Percentiles rank a stretch among this genome's conserved stretches.
Evolutionary conservation across 2,329 filamentous ascomycete genomes (phyloP).

Genomic region (Stagonosporopsis chrysanthemi): DNA sequence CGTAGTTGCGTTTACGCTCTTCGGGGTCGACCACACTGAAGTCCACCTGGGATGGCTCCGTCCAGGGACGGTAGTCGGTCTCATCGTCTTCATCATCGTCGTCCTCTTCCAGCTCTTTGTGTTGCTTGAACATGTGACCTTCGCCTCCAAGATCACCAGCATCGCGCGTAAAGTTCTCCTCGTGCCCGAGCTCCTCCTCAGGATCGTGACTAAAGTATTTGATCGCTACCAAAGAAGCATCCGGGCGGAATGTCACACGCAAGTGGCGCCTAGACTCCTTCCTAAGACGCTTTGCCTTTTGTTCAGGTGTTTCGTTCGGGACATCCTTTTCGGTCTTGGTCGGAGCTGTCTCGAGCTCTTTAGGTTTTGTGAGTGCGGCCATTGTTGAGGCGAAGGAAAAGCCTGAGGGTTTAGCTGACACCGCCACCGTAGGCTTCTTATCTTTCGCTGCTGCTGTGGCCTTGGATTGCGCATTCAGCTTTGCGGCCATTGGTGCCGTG

Average conservation of each 20-base stretch:
- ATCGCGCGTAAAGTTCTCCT: conserved; percentile 73
- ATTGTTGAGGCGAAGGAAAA: conserved; percentile 53
- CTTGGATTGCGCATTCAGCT: conserved; percentile 37
- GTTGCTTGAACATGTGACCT: conserved; percentile 61
- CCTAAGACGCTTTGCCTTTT: conserved; percentile 71
- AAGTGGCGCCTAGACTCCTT: conserved; percentile 76
- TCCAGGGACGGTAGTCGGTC: conserved; percentile 42
- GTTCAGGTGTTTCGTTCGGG: conserved; percentile 70
- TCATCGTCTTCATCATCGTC: conserved; percentile 66
- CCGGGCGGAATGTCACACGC: conserved; percentile 74
- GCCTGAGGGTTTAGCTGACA: conserved; percentile 37
- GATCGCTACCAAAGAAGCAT: conserved; percentile 70
- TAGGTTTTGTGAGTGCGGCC: conserved; percentile 60
- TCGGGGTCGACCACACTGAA: conserved; percentile 52
- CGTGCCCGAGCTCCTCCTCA: conserved; percentile 72
- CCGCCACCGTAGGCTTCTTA: conserved; percentile 39
- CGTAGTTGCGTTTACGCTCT: conserved; percentile 55
- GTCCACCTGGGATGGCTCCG: conserved; percentile 49
- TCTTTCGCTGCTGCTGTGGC: conserved; percentile 32
- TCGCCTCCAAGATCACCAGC: conserved; percentile 75
- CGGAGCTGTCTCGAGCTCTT: conserved; percentile 57
- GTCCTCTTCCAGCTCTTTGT: conserved; percentile 70
- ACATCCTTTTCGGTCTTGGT: conserved; percentile 61
- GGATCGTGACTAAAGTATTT: conserved; percentile 76
- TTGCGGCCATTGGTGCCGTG: conserved; percentile 31